Evolutionary conservation across 805 yeast genomes (phyloP).

Genomic region (Pichia membranifaciens): DNA sequence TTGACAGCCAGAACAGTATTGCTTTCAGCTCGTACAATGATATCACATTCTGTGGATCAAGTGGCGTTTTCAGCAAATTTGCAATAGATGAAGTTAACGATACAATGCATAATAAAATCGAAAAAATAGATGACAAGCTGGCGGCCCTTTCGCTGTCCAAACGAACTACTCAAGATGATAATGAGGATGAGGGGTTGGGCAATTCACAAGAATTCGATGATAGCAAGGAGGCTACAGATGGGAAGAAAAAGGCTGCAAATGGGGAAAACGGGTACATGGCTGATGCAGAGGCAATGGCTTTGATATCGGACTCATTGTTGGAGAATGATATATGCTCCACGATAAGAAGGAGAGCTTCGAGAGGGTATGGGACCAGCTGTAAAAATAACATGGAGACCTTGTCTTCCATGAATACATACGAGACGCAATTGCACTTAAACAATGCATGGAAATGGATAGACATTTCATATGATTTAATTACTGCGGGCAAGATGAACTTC

Average conservation of each 20-base stretch:
- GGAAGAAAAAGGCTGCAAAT: slow-evolving; percentile 1
- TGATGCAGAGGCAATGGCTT: slow-evolving; percentile 16
- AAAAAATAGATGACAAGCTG: slow-evolving; percentile 2
- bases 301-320: slow-evolving; percentile 34
- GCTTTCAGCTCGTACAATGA: slow-evolving; percentile 67
- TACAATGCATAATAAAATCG: not conserved
- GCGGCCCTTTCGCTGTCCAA: slow-evolving; percentile 1
- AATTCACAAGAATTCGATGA: not conserved
- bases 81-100: slow-evolving; percentile 24
- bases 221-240: not conserved
- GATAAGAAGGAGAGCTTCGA: slow-evolving; percentile 63
- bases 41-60: slow-evolving; percentile 52
- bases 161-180: not conserved
- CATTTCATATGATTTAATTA: slow-evolving; percentile 59
- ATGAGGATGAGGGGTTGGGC: not conserved
- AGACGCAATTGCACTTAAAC: slow-evolving; percentile 52
- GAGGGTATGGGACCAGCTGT: slow-evolving; percentile 70
- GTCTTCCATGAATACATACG: slow-evolving; percentile 44
- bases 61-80: slow-evolving; percentile 45
- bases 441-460: slow-evolving; percentile 92
- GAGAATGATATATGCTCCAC: slow-evolving; percentile 68
- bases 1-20: slow-evolving; percentile 57
- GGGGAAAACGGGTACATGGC: slow-evolving; percentile 23
- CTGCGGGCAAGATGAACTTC: slow-evolving; percentile 60
- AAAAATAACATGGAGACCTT: slow-evolving; percentile 55